phyloP scores from a whole-genome alignment of 2,329 filamentous ascomycete species.

The Penicillium brevicompactum region DNA sequence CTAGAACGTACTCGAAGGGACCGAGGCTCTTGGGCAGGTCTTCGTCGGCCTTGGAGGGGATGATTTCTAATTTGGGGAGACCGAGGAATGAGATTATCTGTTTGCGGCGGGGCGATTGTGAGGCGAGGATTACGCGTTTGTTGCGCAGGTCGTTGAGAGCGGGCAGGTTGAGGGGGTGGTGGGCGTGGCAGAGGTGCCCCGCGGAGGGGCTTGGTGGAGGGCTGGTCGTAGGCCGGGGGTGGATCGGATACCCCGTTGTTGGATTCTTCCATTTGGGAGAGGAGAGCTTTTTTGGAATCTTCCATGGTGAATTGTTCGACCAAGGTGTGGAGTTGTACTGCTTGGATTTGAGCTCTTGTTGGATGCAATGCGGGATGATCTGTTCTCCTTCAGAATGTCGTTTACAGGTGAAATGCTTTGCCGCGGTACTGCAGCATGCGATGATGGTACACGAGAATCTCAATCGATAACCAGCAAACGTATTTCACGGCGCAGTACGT shows the following conservation, averaged over 20 bases:
- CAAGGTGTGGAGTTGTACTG: background rate
- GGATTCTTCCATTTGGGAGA: constrained; percentile 17
- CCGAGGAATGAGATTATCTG: constrained; percentile 79
- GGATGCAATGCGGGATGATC: background rate
- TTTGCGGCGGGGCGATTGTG: constrained; percentile 80
- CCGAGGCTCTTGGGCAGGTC: constrained; percentile 78
- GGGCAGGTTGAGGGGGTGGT: constrained; percentile 72
- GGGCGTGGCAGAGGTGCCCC: constrained; percentile 38
- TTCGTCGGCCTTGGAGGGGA: constrained; percentile 81
- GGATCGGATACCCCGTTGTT: constrained; percentile 21
- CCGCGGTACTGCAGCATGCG: background rate
- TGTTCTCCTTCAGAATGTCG: background rate
- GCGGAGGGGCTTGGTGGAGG: constrained; percentile 19
- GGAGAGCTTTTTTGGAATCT: constrained; percentile 33
- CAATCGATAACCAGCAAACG: background rate
- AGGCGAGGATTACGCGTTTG: constrained; percentile 86
- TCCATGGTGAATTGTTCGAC: constrained; percentile 21
- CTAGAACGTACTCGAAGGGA: constrained; percentile 87
- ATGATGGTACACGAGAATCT: background rate
- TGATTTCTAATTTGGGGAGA: constrained; percentile 77
- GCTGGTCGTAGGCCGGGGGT: constrained; percentile 39
- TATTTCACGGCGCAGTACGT: background rate
- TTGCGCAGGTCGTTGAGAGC: constrained; percentile 74
- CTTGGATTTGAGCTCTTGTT: background rate
- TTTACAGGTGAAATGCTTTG: background rate